Evolutionary conservation across 78 protist species (phyloP).

Genomic region (Dictyostelium capitatum): DNA sequence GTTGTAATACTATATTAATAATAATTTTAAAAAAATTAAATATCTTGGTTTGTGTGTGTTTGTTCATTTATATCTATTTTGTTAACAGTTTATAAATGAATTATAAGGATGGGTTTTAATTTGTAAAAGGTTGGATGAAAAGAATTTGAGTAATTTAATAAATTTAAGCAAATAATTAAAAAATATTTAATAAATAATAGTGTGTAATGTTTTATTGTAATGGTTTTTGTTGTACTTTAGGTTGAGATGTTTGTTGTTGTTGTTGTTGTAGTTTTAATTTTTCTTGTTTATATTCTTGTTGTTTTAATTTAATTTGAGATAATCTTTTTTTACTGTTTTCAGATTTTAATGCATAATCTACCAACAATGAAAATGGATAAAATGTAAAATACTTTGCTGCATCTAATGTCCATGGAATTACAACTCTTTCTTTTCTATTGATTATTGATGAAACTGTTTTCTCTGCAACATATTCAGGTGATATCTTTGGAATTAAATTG

Average conservation of each 20-base stretch:
- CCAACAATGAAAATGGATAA: neutral
- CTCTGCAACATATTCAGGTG: neutral
- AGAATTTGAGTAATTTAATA: no score
- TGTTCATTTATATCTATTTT: no score
- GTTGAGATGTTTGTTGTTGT: neutral
- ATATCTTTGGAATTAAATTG: slow-evolving; percentile 7
- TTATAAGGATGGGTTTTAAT: no score
- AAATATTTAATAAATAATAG: no score
- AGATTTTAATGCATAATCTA: neutral
- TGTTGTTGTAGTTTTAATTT: neutral
- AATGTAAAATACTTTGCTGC: neutral
- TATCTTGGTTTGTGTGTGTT: no score
- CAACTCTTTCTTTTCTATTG: neutral
- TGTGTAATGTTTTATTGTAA: no score
- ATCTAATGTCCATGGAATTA: neutral
- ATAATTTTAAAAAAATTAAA: no score
- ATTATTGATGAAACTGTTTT: neutral
- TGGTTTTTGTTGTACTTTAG: neutral
- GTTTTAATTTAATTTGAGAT: neutral
- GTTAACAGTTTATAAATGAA: no score
- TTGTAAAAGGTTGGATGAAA: no score
- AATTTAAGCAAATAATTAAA: no score
- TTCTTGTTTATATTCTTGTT: neutral
- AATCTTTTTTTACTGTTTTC: neutral
- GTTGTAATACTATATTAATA: no score